Percentiles rank a stretch among this genome's conserved stretches.
Conservation (phyloP, 2,329 filamentous ascomycete species). For the Talaromyces sp. region DNA sequence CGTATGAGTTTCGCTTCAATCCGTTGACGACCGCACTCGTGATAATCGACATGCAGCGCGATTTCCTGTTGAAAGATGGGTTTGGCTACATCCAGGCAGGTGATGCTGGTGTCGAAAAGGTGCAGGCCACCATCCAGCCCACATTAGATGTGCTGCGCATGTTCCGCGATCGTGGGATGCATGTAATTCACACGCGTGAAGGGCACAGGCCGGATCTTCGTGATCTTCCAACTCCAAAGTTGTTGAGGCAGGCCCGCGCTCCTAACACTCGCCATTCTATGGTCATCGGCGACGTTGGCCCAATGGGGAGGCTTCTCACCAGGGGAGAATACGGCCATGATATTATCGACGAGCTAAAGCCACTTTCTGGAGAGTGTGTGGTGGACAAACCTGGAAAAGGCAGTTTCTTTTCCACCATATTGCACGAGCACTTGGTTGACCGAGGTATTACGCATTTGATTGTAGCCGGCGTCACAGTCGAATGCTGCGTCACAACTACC, state of each 20-base stretch:
- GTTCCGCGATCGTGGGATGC: constrained; percentile 27
- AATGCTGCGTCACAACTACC: constrained; percentile 55
- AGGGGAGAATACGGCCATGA: constrained; percentile 53
- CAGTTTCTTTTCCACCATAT: constrained; percentile 53
- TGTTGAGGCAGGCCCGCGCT: constrained; percentile 44
- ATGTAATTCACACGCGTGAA: constrained; percentile 47
- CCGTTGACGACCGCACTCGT: constrained; percentile 44
- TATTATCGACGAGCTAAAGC: constrained; percentile 50
- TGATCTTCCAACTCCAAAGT: constrained; percentile 49
- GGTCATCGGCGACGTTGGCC: constrained; percentile 49
- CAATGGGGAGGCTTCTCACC: constrained; percentile 50
- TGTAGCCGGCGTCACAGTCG: constrained; percentile 54
- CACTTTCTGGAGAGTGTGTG: constrained; percentile 48
- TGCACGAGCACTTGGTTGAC: constrained; percentile 50
- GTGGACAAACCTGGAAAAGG: constrained; percentile 58
- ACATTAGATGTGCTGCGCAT: constrained; percentile 38
- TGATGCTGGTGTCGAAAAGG: constrained; percentile 23
- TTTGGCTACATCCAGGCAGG: constrained; percentile 50
- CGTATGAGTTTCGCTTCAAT: constrained; percentile 47
- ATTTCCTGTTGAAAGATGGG: constrained; percentile 46
- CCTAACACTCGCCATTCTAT: constrained; percentile 40
- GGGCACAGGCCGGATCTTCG: constrained; percentile 48
- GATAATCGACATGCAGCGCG: constrained; percentile 50
- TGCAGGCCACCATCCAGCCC: constrained; percentile 26
- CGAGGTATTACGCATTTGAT: constrained; percentile 55